Conservation (phyloP, 768 basidiomycete genomes). For the Auriscalpium orientale region DNA sequence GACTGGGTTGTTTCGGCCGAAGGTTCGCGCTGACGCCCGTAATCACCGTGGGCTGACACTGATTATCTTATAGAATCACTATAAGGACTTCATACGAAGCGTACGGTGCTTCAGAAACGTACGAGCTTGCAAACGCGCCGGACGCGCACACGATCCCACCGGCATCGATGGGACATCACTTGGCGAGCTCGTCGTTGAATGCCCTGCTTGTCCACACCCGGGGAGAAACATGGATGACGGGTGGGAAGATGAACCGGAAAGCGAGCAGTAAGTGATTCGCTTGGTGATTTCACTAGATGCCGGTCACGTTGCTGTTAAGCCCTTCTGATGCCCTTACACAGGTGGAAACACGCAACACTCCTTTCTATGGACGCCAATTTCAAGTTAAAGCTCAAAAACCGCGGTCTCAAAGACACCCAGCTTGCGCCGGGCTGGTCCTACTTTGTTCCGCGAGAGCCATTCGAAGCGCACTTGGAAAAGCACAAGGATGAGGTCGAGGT, state of each 20-base stretch:
- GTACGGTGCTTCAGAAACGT: neutral
- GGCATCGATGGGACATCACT: neutral
- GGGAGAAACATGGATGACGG: neutral
- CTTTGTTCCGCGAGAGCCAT: slow-evolving; percentile 6
- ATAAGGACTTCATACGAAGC: neutral
- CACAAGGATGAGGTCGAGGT: slow-evolving; percentile 2
- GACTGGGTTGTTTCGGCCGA: neutral
- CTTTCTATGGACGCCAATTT: slow-evolving; percentile 28
- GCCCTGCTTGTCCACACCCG: neutral
- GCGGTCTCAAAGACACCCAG: slow-evolving; percentile 1
- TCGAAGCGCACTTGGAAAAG: neutral
- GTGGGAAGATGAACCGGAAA: neutral
- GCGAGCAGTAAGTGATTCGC: neutral
- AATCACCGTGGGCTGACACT: too few relatives aligned
- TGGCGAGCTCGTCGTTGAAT: neutral
- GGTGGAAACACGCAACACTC: slow-evolving; percentile 18
- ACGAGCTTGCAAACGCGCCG: neutral
- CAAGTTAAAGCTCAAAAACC: slow-evolving; percentile 20
- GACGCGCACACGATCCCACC: neutral
- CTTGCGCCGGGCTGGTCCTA: slow-evolving; percentile 11
- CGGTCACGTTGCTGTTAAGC: too few relatives aligned
- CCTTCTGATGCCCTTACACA: neutral
- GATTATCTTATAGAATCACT: slow-evolving; percentile 10
- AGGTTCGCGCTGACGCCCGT: neutral
- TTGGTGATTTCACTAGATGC: too few relatives aligned